Evolutionary conservation across 2,329 filamentous ascomycete genomes (phyloP).

Genomic region (Cadophora gregata): DNA sequence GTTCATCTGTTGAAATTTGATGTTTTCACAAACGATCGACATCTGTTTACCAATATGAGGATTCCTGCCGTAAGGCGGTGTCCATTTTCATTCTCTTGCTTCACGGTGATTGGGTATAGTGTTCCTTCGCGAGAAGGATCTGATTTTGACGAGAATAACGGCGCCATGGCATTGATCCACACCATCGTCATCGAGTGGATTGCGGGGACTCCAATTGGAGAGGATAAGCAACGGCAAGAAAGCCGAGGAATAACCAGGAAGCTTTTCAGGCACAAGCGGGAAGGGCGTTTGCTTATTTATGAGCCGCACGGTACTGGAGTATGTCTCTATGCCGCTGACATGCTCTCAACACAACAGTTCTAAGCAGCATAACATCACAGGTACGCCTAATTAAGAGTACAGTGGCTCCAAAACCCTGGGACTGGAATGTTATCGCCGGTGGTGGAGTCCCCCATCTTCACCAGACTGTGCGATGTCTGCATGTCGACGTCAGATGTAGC

Average conservation of each 20-base stretch:
- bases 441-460: slow-evolving; percentile 25
- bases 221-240: slow-evolving; percentile 21
- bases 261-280: slow-evolving; percentile 15
- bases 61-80: slow-evolving; percentile 13
- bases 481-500: slow-evolving; percentile 22
- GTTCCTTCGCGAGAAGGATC: slow-evolving; percentile 20
- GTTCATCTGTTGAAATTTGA: neutral
- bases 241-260: slow-evolving; percentile 19
- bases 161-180: slow-evolving; percentile 25
- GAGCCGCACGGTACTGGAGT: slow-evolving; percentile 26
- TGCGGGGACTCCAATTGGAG: slow-evolving; percentile 35
- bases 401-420: slow-evolving; percentile 8
- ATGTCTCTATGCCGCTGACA: neutral
- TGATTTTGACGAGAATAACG: slow-evolving; percentile 27
- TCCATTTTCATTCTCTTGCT: slow-evolving; percentile 15
- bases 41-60: slow-evolving; percentile 16
- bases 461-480: slow-evolving; percentile 14
- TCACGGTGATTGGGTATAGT: slow-evolving; percentile 20
- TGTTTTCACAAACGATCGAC: slow-evolving; percentile 26
- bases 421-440: slow-evolving; percentile 15
- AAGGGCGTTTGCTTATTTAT: slow-evolving; percentile 26
- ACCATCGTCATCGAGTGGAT: slow-evolving; percentile 27
- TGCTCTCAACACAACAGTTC: slow-evolving; percentile 13
- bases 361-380: neutral
- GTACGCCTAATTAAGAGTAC: neutral